Evolutionary conservation across 768 basidiomycete genomes (phyloP).

Genomic region (Psilocybe tampanensis): DNA sequence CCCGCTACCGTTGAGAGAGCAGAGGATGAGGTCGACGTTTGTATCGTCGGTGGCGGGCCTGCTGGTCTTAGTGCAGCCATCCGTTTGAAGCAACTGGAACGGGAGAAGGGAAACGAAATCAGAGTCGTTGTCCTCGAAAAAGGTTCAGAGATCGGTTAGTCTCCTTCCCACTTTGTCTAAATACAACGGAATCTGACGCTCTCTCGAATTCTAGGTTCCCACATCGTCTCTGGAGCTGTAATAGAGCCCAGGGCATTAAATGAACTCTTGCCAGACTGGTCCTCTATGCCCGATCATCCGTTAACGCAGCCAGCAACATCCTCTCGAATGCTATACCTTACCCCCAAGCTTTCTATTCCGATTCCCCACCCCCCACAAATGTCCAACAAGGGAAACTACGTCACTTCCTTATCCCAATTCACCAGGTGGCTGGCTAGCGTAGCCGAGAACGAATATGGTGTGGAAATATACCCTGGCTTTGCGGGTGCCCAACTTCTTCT

Average conservation of each 20-base stretch:
- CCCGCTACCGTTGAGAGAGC: slow-evolving; percentile 72
- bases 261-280: slow-evolving; percentile 90
- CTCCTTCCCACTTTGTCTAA: neutral
- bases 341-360: slow-evolving; percentile 65
- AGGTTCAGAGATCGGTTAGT: slow-evolving; percentile 82
- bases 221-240: slow-evolving; percentile 95
- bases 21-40: slow-evolving; percentile 94
- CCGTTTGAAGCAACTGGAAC: slow-evolving; percentile 89
- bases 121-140: slow-evolving; percentile 96
- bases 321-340: slow-evolving; percentile 86
- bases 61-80: slow-evolving; percentile 97
- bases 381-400: slow-evolving; percentile 91
- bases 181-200: neutral
- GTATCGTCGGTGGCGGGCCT: slow-evolving; percentile 95
- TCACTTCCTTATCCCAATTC: slow-evolving; percentile 86
- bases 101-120: slow-evolving; percentile 76
- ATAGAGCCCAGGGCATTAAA: slow-evolving; percentile 91
- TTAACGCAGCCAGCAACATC: slow-evolving; percentile 78
- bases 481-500: slow-evolving; percentile 87
- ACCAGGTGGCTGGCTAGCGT: slow-evolving; percentile 87
- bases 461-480: slow-evolving; percentile 97
- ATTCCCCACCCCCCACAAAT: slow-evolving; percentile 98
- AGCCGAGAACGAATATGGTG: slow-evolving; percentile 78
- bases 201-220: slow-evolving; percentile 62
- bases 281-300: slow-evolving; percentile 64